Evolutionary conservation across 768 basidiomycete species (phyloP), one percentile per base, ranked within the genome.

Genomic region (Podaxis sp.): DNA sequence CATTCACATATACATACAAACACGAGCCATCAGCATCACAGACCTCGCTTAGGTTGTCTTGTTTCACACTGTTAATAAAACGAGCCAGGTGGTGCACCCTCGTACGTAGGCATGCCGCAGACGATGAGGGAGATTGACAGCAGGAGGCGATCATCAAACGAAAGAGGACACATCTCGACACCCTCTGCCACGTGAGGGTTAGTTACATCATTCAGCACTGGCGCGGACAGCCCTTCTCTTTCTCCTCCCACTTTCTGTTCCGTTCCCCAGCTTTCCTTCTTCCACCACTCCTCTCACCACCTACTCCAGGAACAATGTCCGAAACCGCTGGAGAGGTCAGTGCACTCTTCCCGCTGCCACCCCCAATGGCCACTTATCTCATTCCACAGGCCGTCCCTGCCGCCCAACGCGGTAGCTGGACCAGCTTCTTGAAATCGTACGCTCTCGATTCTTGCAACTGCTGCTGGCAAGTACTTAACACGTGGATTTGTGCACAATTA

Each of bases 351-450:
- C 8, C 22, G 40, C 26, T 28, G 17, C 7, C 1, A 39, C 6
- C 12, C 33, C 15, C 15, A 19, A 4, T 36, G 1, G 5, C 22
- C 57, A 39, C 33, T 60, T 19, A 65, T 55, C 63, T 54, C 48
- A 59, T 17, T 64, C 66, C 2, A 67, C 72, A 83, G 80, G 91
- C 88, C 65, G 92, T 96, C 55, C 94, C 94, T 44, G 83, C 83
- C 64, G 81, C 89, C 53, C 95, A 96, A 76, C 87, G 93, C 69
- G 79, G 88, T 70, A 92, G 88, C 76, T 97, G 95, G 95, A 83
- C 89, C 0, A 87, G 88, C 2, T 96, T 97, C 76, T 80, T 97
- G 72, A 97, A 96, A 83, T 87, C 90, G 93, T 94, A 69, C 57
- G 88, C 82, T 52, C 2, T 22, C 15, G 28, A 60, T 49, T 39